A percentile compares a stretch with the other conserved stretches of the same genome.
These are phyloP conservation scores for Pseudocercospora cruenta DNA, from an alignment of 2,329 filamentous ascomycete genomes.

Conservation along the genomic window DNA sequence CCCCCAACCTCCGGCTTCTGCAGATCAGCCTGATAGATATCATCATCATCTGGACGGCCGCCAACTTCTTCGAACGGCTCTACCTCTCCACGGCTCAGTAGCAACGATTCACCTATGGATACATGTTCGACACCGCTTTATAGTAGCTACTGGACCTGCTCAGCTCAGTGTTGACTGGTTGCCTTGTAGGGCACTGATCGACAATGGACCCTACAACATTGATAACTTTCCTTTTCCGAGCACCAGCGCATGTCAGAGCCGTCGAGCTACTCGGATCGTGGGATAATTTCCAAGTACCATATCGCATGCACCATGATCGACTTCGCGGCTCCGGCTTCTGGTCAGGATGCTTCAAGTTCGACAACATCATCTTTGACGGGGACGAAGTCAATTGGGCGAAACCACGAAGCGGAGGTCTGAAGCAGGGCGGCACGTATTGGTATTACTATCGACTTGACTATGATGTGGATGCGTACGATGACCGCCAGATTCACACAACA, in stretches of 20 bases:
- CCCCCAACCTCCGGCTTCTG: neutral
- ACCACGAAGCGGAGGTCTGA: conserved; percentile 76
- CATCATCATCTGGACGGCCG: neutral
- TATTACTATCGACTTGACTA: conserved; percentile 93
- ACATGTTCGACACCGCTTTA: neutral
- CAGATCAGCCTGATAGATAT: conserved; percentile 1
- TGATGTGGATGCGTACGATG: conserved; percentile 75
- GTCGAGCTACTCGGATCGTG: conserved; percentile 88
- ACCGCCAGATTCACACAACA: conserved; percentile 72
- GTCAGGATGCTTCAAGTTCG: conserved; percentile 84
- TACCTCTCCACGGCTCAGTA: neutral
- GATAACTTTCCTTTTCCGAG: conserved; percentile 43
- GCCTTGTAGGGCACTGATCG: conserved; percentile 11
- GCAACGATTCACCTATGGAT: neutral
- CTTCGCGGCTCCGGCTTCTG: conserved; percentile 76
- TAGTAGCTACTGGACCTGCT: neutral
- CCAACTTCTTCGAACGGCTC: neutral
- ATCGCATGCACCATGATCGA: conserved; percentile 79
- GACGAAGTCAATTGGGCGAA: conserved; percentile 55
- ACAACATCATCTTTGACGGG: conserved; percentile 82
- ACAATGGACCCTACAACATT: conserved; percentile 43
- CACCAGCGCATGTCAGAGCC: conserved; percentile 60
- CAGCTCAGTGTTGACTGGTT: neutral
- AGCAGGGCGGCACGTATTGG: conserved; percentile 92
- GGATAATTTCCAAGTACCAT: conserved; percentile 85